phyloP scores from a whole-genome alignment of 805 yeast species.

The Wickerhamiella alocasiicola region DNA sequence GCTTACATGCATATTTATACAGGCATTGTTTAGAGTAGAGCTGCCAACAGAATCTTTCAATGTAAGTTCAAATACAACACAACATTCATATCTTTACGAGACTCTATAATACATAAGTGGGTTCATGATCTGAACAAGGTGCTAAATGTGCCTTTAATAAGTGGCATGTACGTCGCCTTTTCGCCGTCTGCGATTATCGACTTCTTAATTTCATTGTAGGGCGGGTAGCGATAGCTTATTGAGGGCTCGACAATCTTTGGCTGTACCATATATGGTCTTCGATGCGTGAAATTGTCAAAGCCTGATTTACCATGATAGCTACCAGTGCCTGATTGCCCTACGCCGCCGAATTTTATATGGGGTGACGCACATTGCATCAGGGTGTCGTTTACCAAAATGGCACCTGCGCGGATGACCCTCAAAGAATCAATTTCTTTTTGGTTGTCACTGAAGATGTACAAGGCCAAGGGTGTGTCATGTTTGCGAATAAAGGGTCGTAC shows the following conservation, averaged over 20 bases:
- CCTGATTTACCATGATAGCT: constrained; percentile 66
- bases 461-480: constrained; percentile 72
- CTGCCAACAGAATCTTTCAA: too few relatives aligned
- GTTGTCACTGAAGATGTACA: constrained; percentile 50
- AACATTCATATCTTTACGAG: too few relatives aligned
- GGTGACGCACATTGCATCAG: constrained; percentile 55
- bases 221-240: constrained; percentile 53
- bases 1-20: too few relatives aligned
- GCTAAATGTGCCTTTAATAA: too few relatives aligned
- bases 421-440: constrained; percentile 39
- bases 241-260: constrained; percentile 51
- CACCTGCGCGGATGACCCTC: constrained; percentile 56
- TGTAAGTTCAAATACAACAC: too few relatives aligned
- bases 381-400: constrained; percentile 55
- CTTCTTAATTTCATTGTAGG: too few relatives aligned
- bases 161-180: too few relatives aligned
- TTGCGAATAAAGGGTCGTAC: constrained; percentile 25
- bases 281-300: constrained; percentile 62
- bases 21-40: too few relatives aligned
- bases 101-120: too few relatives aligned
- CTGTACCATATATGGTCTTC: constrained; percentile 53
- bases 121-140: too few relatives aligned
- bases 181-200: too few relatives aligned
- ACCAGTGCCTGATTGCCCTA: constrained; percentile 79
- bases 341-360: constrained; percentile 80